Percentiles rank a stretch among this genome's conserved stretches.
Evolutionary conservation across 139 green algal genomes (phyloP).

Genomic region (Chlamydomonas urium): DNA sequence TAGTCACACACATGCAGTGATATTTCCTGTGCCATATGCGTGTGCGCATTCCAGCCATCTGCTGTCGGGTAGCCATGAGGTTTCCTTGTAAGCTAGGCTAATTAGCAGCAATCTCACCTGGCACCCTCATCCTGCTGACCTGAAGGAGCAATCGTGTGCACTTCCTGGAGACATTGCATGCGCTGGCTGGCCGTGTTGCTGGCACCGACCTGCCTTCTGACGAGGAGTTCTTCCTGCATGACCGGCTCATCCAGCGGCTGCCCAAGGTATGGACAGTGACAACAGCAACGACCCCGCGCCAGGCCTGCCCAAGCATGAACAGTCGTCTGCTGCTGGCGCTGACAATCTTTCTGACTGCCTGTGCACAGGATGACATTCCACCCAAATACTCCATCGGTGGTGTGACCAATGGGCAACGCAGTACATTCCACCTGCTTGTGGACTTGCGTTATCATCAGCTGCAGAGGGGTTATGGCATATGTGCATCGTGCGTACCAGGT

Average conservation of each 20-base stretch:
- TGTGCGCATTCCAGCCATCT: no score
- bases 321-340: not conserved
- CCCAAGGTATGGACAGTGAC: slow-evolving; percentile 10
- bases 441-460: not conserved
- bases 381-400: not conserved
- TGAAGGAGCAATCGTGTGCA: slow-evolving; percentile 13
- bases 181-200: slow-evolving; percentile 53
- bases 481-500: not conserved
- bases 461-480: not conserved
- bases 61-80: not conserved
- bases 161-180: slow-evolving; percentile 63
- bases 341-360: not conserved
- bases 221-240: slow-evolving; percentile 22
- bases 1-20: not conserved
- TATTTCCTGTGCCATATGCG: no score
- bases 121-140: not conserved
- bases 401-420: not conserved
- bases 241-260: slow-evolving; percentile 10
- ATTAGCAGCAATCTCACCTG: not conserved
- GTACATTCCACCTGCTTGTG: not conserved
- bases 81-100: not conserved
- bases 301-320: not conserved
- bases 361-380: slow-evolving; percentile 3
- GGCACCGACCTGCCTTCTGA: slow-evolving; percentile 33
- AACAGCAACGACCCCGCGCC: not conserved